Base-by-base conservation (phyloP, 2,329 filamentous ascomycete species). In the Graphiopsis chlorocephala region DNA sequence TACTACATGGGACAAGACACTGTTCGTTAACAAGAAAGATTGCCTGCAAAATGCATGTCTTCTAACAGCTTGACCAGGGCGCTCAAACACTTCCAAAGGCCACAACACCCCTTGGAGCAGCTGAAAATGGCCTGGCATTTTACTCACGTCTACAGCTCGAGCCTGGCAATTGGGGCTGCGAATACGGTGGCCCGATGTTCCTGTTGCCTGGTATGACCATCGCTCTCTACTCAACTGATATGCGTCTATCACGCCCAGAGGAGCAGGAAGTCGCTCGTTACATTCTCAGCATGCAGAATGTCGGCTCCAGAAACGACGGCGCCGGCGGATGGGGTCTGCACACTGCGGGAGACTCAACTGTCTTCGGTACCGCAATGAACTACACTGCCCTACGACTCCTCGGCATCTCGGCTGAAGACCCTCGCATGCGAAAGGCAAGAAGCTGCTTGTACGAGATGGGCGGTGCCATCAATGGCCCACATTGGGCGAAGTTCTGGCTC, bases 301-400 rank as follows among this genome's bases (percentile, higher is more conserved):
- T 76, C 10, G 73, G 76, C 61, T 52, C 63, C 23, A 75, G 75
- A 66, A 76, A 76, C 55, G 89, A 91, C 0, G 86, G 91, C 57
- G 92, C 98, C 77, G 94, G 95, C n/a, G 95, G 95, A 7, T 99
- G 95, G 95, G 95, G 95, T 0, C 80, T 99, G 42, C 95, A 99
- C 72, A 96, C 96, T 63, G 95, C 99, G 77, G 95, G 89, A 20
- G 90, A 96, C 71, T 97, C 91, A 74, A 93, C 91, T 0, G 93
- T 93, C 17, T 96, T 99, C 70, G 95, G 95, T 12, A 97, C 92
- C 0, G 82, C 86, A 0, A 85, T 98, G 83, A 98, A 96, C 76
- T 99, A 99, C 76, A 89, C 89, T 0, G 82, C 85, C 1, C 80
- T 98, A 68, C 88, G 95, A 35, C 81, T 99, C 1, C 80, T 98